phyloP scores from a whole-genome alignment of 768 basidiomycete genomes.

The Tylopilus vinaceipallidus region DNA sequence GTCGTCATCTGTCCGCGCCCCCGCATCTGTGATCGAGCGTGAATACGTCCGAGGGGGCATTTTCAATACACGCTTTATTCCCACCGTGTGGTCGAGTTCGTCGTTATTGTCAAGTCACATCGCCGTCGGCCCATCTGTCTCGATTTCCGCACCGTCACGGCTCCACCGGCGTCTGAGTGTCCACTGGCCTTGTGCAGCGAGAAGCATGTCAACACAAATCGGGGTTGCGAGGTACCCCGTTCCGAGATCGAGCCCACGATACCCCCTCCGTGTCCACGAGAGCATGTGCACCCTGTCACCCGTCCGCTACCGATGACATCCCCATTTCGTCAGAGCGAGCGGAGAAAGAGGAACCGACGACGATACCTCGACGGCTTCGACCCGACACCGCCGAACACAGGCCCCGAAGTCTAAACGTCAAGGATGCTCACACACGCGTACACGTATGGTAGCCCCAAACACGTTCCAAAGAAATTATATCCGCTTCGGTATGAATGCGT shows the following conservation, averaged over 20 bases:
- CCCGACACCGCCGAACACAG: neutral
- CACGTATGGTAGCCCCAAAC: conserved; percentile 6
- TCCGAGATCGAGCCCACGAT: neutral
- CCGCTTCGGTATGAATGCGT: neutral
- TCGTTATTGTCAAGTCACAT: neutral
- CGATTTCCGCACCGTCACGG: neutral
- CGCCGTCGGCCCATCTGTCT: conserved; percentile 10
- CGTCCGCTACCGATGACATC: conserved; percentile 18
- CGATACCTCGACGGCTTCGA: conserved; percentile 9
- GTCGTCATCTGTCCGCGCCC: neutral
- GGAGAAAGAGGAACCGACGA: neutral
- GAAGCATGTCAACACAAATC: no score
- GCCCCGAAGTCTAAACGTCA: conserved; percentile 14
- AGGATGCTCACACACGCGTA: neutral
- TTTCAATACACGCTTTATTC: neutral
- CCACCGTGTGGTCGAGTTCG: neutral
- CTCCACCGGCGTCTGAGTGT: conserved; percentile 2
- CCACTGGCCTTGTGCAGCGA: neutral
- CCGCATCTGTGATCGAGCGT: conserved; percentile 1
- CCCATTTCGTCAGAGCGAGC: no score
- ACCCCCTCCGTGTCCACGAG: neutral
- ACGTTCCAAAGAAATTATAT: neutral
- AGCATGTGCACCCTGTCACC: conserved; percentile 22
- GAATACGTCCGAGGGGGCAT: conserved; percentile 2
- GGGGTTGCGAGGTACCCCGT: neutral